Conservation (phyloP, 2,329 filamentous ascomycete species). For the Gaeumannomyces sp. region DNA sequence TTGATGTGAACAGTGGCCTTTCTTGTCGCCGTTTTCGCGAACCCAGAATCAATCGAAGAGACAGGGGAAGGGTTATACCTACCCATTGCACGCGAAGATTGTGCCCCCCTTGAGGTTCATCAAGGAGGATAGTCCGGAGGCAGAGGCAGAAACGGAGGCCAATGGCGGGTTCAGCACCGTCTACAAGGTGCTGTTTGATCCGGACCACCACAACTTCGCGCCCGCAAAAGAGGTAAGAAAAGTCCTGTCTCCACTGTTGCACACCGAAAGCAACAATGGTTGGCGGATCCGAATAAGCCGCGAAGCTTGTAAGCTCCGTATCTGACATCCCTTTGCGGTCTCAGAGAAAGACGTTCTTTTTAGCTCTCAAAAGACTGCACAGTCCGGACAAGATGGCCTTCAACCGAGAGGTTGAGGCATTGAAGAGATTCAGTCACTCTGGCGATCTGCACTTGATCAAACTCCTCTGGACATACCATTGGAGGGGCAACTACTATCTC, state of each 20-base stretch:
- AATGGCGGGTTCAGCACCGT: background rate
- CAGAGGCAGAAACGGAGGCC: background rate
- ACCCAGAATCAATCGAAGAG: too few relatives aligned
- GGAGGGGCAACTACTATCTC: conserved; percentile 11
- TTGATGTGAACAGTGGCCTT: background rate
- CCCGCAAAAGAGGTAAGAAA: background rate
- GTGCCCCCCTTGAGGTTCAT: background rate
- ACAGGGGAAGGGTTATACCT: background rate
- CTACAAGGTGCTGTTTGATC: background rate
- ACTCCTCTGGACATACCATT: conserved; percentile 16
- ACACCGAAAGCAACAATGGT: too few relatives aligned
- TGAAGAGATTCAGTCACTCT: conserved; percentile 14
- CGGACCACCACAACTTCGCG: background rate
- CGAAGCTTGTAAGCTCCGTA: too few relatives aligned
- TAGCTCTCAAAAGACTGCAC: background rate
- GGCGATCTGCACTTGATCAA: conserved; percentile 15
- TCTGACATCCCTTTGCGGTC: background rate
- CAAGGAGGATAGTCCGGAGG: background rate
- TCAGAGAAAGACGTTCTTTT: background rate
- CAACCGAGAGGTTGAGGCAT: conserved; percentile 16
- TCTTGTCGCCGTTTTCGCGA: background rate
- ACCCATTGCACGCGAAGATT: background rate
- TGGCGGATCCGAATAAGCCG: too few relatives aligned
- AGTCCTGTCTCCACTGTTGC: too few relatives aligned
- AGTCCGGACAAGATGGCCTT: conserved; percentile 4